Conservation (phyloP, 306 rosid species). For the Sphenostylis stenocarpa region DNA sequence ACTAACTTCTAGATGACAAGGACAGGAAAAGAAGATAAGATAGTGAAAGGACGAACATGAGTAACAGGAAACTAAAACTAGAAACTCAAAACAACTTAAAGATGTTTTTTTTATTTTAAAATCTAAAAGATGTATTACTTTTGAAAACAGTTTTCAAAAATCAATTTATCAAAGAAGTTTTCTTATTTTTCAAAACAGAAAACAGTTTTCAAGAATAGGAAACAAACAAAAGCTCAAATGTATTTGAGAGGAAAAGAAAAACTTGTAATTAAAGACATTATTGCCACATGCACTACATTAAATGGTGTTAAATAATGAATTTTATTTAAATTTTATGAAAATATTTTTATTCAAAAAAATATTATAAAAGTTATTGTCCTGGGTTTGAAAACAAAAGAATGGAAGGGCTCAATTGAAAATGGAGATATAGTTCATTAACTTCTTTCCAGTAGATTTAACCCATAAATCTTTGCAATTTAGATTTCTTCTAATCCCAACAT, state of each 20-base stretch:
- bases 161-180: too few relatives aligned
- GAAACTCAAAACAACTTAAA: neutral
- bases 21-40: too few relatives aligned
- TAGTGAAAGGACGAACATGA: neutral
- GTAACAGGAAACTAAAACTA: neutral
- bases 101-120: neutral
- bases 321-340: neutral
- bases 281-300: neutral
- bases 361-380: neutral
- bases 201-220: too few relatives aligned
- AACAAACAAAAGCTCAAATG: too few relatives aligned
- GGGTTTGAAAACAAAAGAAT: neutral
- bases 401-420: slow-evolving; percentile 1
- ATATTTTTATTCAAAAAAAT: neutral
- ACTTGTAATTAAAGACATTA: neutral
- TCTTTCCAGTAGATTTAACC: neutral
- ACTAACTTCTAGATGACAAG: too few relatives aligned
- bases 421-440: slow-evolving; percentile 3
- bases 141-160: neutral
- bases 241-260: neutral
- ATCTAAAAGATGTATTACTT: neutral
- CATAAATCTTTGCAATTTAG: slow-evolving; percentile 5
- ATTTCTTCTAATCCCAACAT: slow-evolving; percentile 21
- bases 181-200: too few relatives aligned
- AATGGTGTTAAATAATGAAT: neutral